These are phyloP conservation scores for Carex myosuroides DNA, from an alignment of 176 grass and related monocot genomes.

Conservation along the genomic window DNA sequence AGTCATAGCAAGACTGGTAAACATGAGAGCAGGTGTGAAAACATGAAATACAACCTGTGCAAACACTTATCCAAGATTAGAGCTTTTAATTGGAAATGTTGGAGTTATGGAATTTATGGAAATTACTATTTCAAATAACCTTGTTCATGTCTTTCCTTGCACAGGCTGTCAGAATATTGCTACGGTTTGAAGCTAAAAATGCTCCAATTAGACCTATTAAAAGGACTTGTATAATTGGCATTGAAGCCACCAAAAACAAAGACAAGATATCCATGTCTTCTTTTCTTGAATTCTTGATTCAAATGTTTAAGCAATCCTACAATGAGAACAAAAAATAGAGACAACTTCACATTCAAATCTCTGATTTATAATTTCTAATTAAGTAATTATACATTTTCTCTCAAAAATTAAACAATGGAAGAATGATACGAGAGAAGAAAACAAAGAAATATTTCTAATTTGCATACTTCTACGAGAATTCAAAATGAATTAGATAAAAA, in stretches of 20 bases:
- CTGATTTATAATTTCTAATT: background rate
- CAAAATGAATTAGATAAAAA: background rate
- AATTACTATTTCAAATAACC: slow-evolving; percentile 24
- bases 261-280: slow-evolving; percentile 56
- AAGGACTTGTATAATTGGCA: slow-evolving; percentile 71
- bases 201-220: slow-evolving; percentile 74
- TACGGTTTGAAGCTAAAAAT: slow-evolving; percentile 57
- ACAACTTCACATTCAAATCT: background rate
- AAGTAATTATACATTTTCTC: background rate
- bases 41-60: slow-evolving; percentile 73
- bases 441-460: no score
- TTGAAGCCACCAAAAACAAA: slow-evolving; percentile 64
- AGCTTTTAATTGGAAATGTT: background rate
- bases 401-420: background rate
- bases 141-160: slow-evolving; percentile 86
- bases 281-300: background rate
- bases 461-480: background rate
- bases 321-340: background rate
- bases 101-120: no score
- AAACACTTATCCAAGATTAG: background rate
- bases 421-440: background rate
- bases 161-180: slow-evolving; percentile 47
- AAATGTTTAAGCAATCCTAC: background rate
- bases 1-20: slow-evolving; percentile 62
- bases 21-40: slow-evolving; percentile 75